These are phyloP conservation scores for Mrakiaceae sp. DNA, from an alignment of 1,284 basidiomycete genomes.

Conservation along the genomic window DNA sequence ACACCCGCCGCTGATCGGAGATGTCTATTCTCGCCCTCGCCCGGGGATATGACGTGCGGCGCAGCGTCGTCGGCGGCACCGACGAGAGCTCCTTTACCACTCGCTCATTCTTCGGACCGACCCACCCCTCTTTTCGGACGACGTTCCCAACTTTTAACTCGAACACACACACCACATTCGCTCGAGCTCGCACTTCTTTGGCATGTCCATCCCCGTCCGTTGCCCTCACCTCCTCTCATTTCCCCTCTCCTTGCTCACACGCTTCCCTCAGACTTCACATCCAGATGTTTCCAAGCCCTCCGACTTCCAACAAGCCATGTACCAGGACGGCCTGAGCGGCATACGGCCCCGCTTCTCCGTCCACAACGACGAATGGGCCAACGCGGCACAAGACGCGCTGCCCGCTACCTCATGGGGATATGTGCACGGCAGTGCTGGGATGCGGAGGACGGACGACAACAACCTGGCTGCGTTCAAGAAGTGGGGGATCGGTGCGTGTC, in stretches of 20 bases:
- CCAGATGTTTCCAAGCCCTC: neutral
- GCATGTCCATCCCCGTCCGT: neutral
- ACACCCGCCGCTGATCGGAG: too few relatives aligned
- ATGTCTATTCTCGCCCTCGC: too few relatives aligned
- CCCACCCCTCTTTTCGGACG: too few relatives aligned
- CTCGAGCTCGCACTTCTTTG: neutral
- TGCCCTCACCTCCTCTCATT: neutral
- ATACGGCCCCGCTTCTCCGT: neutral
- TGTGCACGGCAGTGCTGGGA: neutral
- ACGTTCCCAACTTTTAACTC: too few relatives aligned
- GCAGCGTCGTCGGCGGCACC: too few relatives aligned
- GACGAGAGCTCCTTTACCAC: too few relatives aligned
- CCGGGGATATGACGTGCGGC: too few relatives aligned
- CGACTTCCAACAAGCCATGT: constrained; percentile 1
- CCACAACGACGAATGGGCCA: neutral
- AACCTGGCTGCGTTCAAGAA: neutral
- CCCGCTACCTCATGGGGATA: neutral
- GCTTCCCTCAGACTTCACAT: neutral
- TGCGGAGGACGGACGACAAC: constrained; percentile 1
- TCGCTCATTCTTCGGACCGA: too few relatives aligned
- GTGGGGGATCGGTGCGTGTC: neutral
- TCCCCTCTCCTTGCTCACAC: neutral
- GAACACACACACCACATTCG: too few relatives aligned
- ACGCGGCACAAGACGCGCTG: neutral
- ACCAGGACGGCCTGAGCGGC: neutral